Evolutionary conservation across 805 yeast genomes (phyloP), one percentile per base, ranked within the genome.

Genomic region (Crinitomyces ghanaensis): DNA sequence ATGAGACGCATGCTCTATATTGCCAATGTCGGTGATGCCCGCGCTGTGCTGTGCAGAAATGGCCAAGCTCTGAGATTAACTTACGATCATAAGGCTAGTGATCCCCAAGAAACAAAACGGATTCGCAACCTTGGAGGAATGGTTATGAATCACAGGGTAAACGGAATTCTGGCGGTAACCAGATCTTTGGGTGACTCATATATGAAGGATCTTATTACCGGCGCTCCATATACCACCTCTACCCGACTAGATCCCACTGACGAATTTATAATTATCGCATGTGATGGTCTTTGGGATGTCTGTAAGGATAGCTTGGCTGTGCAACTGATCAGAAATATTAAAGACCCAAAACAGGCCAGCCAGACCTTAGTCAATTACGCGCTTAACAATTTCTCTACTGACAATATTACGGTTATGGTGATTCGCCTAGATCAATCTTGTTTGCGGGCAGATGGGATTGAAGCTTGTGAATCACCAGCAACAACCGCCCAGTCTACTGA

Each of bases 211-310:
- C 62, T 82, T 37, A 95, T 88, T 13, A 73, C 84, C 20, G 95
- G 95, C 0, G 73, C 75, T 35, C 98, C 98, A 1, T 88, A 78
- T 51, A 88, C 98, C 0, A 83, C 97, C 0, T 73, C 84, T 29
- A 84, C 93, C 1, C 84, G 76, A 48, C 63, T 91, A 19, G 66
- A 66, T 16, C 56, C 56, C 1, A 63, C 60, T 7, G 95, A 86
- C 53, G 79, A 79, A 45, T 83, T 82, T 50, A 55, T 88, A 49
- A 85, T 88, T 31, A 60, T 88, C 38, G 97, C 96, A 0, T 91
- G 97, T 55, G 98, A 88, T 56, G 98, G 98, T 0, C 60, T 88
- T 7, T 88, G 97, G 97, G 98, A 88, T 54, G 96, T 88, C 4
- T 68, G 86, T 33, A 66, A 75, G 6, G 98, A 91, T 52, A 79